Conservation (phyloP, 192 early-diverging fungal species). For the Coemansia sp. region DNA sequence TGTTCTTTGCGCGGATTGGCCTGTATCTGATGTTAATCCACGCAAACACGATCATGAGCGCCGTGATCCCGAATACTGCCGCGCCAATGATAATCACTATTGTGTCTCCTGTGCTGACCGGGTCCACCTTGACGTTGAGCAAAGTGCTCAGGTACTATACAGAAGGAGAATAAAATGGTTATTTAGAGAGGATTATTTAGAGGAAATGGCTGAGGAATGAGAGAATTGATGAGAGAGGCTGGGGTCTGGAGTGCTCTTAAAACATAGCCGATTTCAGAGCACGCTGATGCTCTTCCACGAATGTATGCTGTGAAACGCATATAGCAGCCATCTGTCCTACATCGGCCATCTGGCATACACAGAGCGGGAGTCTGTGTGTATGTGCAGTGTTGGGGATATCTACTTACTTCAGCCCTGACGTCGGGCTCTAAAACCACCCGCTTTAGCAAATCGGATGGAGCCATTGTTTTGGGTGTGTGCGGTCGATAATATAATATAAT, state of each 20-base stretch:
- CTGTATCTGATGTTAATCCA: slow-evolving; percentile 48
- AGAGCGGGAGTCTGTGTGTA: not conserved
- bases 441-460: not conserved
- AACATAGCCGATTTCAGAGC: not conserved
- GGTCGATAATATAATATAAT: not conserved
- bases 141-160: slow-evolving; percentile 18
- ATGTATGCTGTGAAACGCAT: too few relatives aligned
- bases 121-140: slow-evolving; percentile 13
- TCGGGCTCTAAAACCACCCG: not conserved
- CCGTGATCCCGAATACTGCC: slow-evolving; percentile 28
- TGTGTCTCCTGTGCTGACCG: slow-evolving; percentile 22
- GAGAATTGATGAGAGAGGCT: not conserved
- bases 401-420: slow-evolving; percentile 8
- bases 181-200: not conserved
- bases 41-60: slow-evolving; percentile 28
- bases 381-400: not conserved
- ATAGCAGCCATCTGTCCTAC: too few relatives aligned
- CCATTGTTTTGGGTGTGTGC: not conserved
- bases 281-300: not conserved
- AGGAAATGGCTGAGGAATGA: not conserved
- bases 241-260: too few relatives aligned
- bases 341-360: not conserved
- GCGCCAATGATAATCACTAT: slow-evolving; percentile 13
- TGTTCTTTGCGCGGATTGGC: slow-evolving; percentile 51
- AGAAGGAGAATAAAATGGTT: not conserved